Conservation (phyloP, 768 basidiomycete species). For the Boletus vinaceobasis region DNA sequence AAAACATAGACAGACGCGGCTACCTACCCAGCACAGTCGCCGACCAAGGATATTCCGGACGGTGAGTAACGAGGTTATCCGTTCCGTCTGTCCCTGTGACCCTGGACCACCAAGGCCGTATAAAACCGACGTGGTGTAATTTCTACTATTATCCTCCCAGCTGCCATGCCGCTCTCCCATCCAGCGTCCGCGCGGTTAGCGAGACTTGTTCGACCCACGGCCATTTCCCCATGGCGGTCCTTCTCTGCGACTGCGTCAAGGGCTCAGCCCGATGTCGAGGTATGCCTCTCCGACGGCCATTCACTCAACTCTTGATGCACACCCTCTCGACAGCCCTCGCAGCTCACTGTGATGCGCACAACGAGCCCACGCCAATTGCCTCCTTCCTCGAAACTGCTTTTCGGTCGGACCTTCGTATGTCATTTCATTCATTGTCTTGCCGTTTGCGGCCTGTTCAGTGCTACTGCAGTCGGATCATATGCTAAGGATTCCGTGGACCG, state of each 20-base stretch:
- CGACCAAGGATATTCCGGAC: not conserved
- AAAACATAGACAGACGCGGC: too few relatives aligned
- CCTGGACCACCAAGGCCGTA: constrained; percentile 9
- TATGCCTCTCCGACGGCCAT: constrained; percentile 14
- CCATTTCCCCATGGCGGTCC: constrained; percentile 6
- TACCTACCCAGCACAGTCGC: too few relatives aligned
- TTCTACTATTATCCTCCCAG: not conserved
- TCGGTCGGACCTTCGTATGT: constrained; percentile 82
- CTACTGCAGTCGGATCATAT: constrained; percentile 75
- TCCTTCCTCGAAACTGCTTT: constrained; percentile 64
- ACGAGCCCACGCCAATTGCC: constrained; percentile 59
- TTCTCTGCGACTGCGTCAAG: constrained; percentile 22
- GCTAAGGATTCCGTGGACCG: constrained; percentile 74
- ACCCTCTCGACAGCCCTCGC: constrained; percentile 41
- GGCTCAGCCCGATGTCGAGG: constrained; percentile 51
- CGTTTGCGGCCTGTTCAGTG: constrained; percentile 6
- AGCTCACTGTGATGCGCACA: constrained; percentile 48
- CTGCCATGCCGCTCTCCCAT: constrained; percentile 21
- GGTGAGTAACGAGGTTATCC: not conserved
- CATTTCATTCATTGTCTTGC: not conserved
- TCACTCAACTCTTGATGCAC: not conserved
- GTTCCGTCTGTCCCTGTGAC: not conserved
- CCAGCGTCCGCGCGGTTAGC: constrained; percentile 10
- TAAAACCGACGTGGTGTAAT: constrained; percentile 21
- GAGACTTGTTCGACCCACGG: constrained; percentile 1